These are phyloP conservation scores for Batkoa obscura DNA, from an alignment of 371 early-diverging fungal genomes.

Conservation along the genomic window DNA sequence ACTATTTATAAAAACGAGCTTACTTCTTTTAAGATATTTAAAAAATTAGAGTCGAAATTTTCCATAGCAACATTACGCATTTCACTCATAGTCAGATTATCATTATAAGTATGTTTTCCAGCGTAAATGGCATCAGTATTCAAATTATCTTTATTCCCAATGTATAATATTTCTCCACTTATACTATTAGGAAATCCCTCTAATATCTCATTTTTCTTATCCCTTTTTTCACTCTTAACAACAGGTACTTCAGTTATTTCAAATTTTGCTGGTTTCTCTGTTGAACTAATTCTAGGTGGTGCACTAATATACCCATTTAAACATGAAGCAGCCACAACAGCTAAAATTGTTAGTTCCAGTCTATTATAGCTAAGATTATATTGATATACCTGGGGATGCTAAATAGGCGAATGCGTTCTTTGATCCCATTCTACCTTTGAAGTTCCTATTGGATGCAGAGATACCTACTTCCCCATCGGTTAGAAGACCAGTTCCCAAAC, in stretches of 20 bases:
- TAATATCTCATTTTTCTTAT: not conserved
- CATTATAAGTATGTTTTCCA: conserved; percentile 88
- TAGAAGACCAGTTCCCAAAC: conserved; percentile 71
- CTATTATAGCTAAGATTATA: too few relatives aligned
- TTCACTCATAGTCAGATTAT: conserved; percentile 63
- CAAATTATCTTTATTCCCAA: conserved; percentile 64
- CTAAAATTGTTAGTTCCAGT: too few relatives aligned
- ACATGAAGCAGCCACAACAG: conserved; percentile 81
- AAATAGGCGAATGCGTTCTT: conserved; percentile 75
- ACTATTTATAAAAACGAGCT: too few relatives aligned
- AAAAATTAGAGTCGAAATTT: conserved; percentile 83
- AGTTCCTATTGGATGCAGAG: conserved; percentile 92
- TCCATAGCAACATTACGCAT: conserved; percentile 93
- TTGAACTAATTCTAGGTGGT: conserved; percentile 17
- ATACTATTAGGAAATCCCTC: conserved; percentile 55
- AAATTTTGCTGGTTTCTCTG: not conserved
- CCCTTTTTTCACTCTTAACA: not conserved
- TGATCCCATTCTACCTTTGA: conserved; percentile 94
- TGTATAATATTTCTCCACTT: conserved; percentile 65
- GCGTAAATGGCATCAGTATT: conserved; percentile 96
- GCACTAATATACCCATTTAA: conserved; percentile 57
- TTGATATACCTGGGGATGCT: conserved; percentile 82
- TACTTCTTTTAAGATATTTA: conserved; percentile 33
- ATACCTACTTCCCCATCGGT: conserved; percentile 89
- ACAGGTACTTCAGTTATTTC: too few relatives aligned